phyloP scores from a whole-genome alignment of 1,284 basidiomycete genomes.

The Marasmius oreades region DNA sequence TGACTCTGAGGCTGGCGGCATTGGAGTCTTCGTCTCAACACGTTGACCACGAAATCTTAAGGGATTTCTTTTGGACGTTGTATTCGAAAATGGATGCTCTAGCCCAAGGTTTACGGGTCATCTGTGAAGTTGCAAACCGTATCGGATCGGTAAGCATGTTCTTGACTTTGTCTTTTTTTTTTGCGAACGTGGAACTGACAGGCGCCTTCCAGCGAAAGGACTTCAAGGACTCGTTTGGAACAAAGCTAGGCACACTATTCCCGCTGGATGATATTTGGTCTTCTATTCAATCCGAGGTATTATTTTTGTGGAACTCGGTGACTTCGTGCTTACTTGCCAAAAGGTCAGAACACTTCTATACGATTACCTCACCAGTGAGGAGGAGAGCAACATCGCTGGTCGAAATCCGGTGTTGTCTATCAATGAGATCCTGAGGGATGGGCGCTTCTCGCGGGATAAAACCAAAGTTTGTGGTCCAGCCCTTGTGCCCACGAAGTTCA shows the following conservation, averaged over 20 bases:
- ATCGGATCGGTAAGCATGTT: constrained; percentile 71
- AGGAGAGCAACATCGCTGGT: constrained; percentile 70
- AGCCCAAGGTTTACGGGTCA: constrained; percentile 87
- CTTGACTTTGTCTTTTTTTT: constrained; percentile 7
- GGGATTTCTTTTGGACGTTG: constrained; percentile 96
- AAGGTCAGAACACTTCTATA: constrained; percentile 85
- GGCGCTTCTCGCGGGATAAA: constrained; percentile 73
- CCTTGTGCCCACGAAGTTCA: background rate
- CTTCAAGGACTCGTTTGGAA: constrained; percentile 80
- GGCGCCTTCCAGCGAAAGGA: constrained; percentile 65
- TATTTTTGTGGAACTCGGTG: constrained; percentile 1
- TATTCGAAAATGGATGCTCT: constrained; percentile 97
- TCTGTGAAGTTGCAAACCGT: constrained; percentile 88
- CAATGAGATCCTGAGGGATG: constrained; percentile 91
- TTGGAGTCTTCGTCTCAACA: constrained; percentile 75
- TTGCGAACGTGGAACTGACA: constrained; percentile 7
- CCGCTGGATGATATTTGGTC: constrained; percentile 90
- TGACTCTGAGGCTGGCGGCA: constrained; percentile 66
- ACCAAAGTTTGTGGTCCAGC: constrained; percentile 57
- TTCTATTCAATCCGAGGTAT: constrained; percentile 86
- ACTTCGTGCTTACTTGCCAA: background rate
- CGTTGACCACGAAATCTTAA: constrained; percentile 80
- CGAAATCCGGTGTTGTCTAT: constrained; percentile 90
- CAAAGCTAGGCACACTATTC: constrained; percentile 70
- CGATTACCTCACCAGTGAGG: constrained; percentile 91